Percentiles rank a stretch among this genome's conserved stretches.
Evolutionary conservation across 2,329 filamentous ascomycete species (phyloP).

Genomic region (Paecilomyces niveus): DNA sequence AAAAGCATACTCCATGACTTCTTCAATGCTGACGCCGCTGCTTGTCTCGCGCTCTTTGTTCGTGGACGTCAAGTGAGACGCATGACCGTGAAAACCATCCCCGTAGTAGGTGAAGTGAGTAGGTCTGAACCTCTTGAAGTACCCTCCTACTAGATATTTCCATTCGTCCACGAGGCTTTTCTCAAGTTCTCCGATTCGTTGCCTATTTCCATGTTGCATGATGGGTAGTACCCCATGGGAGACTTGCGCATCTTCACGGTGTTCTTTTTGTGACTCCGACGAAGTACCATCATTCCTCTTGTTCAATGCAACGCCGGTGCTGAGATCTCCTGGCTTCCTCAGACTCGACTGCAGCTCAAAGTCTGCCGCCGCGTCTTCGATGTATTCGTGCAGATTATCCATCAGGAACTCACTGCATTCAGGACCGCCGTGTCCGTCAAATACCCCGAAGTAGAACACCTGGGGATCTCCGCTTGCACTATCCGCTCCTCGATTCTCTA

Average conservation of each 20-base stretch:
- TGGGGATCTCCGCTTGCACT: conserved; percentile 83
- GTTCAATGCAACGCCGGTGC: too few relatives aligned
- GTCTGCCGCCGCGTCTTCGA: conserved; percentile 69
- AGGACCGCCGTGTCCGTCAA: conserved; percentile 87
- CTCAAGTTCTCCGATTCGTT: conserved; percentile 62
- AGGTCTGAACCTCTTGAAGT: conserved; percentile 85
- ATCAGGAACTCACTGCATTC: conserved; percentile 83
- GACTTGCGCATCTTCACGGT: conserved; percentile 6
- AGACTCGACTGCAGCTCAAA: conserved; percentile 77
- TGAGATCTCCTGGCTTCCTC: conserved; percentile 25
- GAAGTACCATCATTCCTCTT: background rate
- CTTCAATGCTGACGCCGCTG: conserved; percentile 37
- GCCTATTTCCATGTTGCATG: conserved; percentile 47
- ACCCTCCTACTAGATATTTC: conserved; percentile 80
- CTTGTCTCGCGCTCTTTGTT: conserved; percentile 19
- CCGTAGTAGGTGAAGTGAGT: conserved; percentile 58
- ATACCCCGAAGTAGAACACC: conserved; percentile 95
- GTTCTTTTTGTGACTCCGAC: conserved; percentile 4
- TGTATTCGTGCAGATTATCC: conserved; percentile 78
- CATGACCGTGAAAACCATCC: conserved; percentile 21
- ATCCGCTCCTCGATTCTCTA: conserved; percentile 62
- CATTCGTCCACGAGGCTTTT: conserved; percentile 66
- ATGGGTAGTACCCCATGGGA: conserved; percentile 31
- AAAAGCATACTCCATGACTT: conserved; percentile 81
- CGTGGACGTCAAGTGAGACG: conserved; percentile 13